Evolutionary conservation across 805 yeast species (phyloP), one percentile per base, ranked within the genome.

Genomic region (Candida incommunis): DNA sequence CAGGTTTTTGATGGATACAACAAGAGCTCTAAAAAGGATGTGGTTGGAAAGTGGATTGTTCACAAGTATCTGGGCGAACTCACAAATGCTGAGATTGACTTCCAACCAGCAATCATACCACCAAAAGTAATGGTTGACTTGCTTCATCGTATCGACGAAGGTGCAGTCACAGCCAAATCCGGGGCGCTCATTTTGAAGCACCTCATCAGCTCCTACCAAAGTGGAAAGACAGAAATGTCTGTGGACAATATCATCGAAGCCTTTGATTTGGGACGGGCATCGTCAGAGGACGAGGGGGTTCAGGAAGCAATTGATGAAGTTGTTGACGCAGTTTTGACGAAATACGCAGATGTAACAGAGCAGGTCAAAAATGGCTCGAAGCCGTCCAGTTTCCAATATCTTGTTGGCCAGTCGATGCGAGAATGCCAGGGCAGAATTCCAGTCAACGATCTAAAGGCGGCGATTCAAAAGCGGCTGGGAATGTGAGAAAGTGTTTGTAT

Each of bases 1-100:
- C 49, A 15, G 43, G 44, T 43, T 3, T 48, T 53, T 22, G 50
- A 51, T 42, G 45, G 51, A 11, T 40, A 55, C 46, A 5, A 51
- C 50, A 45, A 57, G 57, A 15, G 54, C 58, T 13, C 37, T 11
- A 31, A 7, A 9, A 31, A 31, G 37, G 5, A 75, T 67, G 47
- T 66, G 35, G 77, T 76, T 2, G 76, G 78, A 23, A 84, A 82
- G 56, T 90, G 95, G 95, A 60, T 86, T 5, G 75, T 85, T 4
- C 88, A 90, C 62, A 88, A 85, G 50, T 64, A 86, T 35, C 55
- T 85, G 16, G 96, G 96, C 0, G 66, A 75, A 13, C 66, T 84
- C 48, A 69, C 76, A 4, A 78, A 75, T 55, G 66, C 74, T 4
- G 65, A 70, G 22, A 40, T 55, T 3, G 50, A 45, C 11, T 63